Evolutionary conservation across 345 rosid species (phyloP).

Genomic region (Rhizophora mangle): DNA sequence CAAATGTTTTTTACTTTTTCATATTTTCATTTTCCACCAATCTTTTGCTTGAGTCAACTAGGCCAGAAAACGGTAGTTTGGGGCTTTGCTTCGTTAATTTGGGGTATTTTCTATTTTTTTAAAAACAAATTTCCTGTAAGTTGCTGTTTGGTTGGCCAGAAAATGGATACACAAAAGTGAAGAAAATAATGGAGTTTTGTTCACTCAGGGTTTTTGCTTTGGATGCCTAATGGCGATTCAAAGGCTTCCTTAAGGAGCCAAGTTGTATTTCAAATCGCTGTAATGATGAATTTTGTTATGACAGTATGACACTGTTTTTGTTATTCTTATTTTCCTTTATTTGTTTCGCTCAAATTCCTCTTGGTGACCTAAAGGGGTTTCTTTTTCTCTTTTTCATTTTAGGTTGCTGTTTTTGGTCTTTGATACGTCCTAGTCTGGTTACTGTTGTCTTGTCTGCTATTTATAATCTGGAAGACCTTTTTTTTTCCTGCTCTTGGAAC

Average conservation of each 20-base stretch:
- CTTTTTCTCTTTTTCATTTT: not conserved
- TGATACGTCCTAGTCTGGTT: conserved; percentile 15
- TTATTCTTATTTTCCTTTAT: too few species aligned
- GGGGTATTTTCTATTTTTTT: not conserved
- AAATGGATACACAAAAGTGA: conserved; percentile 5
- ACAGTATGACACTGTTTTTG: too few species aligned
- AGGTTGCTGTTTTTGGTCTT: conserved; percentile 4
- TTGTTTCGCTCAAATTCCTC: too few species aligned
- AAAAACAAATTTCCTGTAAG: not conserved
- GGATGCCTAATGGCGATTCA: not conserved
- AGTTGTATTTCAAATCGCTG: too few species aligned
- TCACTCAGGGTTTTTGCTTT: not conserved
- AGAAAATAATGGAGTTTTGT: conserved; percentile 1
- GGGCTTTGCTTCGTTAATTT: not conserved
- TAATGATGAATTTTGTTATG: too few species aligned
- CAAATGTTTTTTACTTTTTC: not conserved
- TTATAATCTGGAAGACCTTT: conserved; percentile 14
- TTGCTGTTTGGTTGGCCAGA: conserved; percentile 19
- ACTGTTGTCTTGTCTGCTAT: conserved; percentile 21
- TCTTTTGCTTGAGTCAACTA: not conserved
- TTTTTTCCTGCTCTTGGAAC: conserved; percentile 46
- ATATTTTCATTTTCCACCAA: not conserved
- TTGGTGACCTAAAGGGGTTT: too few species aligned
- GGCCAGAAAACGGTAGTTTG: not conserved
- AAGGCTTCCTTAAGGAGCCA: not conserved